Evolutionary conservation across 208 protist species (phyloP).

Genomic region (Acanthamoeba culbertsoni): DNA sequence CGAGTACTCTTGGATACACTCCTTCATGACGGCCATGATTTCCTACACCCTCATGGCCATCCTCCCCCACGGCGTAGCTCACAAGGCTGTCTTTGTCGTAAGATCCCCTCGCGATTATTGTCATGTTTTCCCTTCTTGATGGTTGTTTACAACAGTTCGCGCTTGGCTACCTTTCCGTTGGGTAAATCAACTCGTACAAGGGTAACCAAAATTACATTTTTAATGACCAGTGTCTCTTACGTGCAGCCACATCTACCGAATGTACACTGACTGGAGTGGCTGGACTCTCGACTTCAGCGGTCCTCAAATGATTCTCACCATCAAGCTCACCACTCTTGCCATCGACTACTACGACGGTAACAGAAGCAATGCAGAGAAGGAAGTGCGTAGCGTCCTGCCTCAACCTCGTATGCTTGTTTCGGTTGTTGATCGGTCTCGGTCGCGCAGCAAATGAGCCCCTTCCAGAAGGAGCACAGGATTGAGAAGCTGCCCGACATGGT

Average conservation of each 20-base stretch:
- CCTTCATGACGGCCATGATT: not conserved
- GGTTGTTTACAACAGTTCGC: not conserved
- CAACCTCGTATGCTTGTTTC: too few species aligned
- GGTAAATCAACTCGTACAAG: not conserved
- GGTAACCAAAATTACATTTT: not conserved
- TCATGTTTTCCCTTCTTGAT: not conserved
- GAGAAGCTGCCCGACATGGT: constrained; percentile 72
- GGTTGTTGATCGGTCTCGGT: too few species aligned
- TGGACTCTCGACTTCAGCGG: constrained; percentile 80
- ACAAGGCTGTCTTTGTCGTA: constrained; percentile 58
- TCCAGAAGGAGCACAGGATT: constrained; percentile 58
- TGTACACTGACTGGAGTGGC: constrained; percentile 79
- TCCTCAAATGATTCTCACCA: constrained; percentile 81
- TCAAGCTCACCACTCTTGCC: constrained; percentile 76
- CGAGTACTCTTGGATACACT: constrained; percentile 32
- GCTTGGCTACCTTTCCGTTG: constrained; percentile 23
- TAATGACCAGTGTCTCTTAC: not conserved
- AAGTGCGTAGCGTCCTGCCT: not conserved
- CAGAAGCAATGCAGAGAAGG: not conserved
- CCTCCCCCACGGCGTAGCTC: constrained; percentile 1
- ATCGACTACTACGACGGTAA: constrained; percentile 77
- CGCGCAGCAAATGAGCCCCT: constrained; percentile 12
- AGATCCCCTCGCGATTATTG: not conserved
- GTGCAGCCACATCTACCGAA: constrained; percentile 76
- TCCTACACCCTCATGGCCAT: not conserved